Conservation (phyloP, 2,329 filamentous ascomycete genomes). For the Aspergillus tubingensis region DNA sequence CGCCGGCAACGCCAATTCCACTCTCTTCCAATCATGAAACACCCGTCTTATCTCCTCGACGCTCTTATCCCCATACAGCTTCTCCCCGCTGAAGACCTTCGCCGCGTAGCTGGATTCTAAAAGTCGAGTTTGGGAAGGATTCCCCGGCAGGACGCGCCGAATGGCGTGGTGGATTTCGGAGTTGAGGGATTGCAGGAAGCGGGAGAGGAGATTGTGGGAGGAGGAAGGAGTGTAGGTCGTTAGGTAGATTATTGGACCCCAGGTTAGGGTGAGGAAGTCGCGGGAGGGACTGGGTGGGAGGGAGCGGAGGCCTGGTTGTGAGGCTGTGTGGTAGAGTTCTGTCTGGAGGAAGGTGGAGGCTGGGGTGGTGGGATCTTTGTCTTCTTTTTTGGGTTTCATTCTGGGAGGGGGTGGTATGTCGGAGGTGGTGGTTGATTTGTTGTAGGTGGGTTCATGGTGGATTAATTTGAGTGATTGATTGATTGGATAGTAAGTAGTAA, state of each 20-base stretch:
- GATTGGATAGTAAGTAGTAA: neutral
- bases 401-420: neutral
- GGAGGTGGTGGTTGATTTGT: neutral
- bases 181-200: conserved; percentile 55
- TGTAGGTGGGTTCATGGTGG: neutral
- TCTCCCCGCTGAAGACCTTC: conserved; percentile 27
- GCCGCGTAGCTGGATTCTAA: conserved; percentile 29
- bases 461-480: neutral
- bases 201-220: conserved; percentile 54
- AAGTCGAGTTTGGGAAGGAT: conserved; percentile 20
- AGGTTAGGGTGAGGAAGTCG: conserved; percentile 32
- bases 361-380: neutral
- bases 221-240: conserved; percentile 31
- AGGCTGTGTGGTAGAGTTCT: conserved; percentile 30
- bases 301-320: conserved; percentile 28
- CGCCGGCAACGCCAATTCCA: conserved; percentile 24
- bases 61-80: conserved; percentile 17
- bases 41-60: conserved; percentile 24
- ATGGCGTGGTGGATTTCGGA: conserved; percentile 53
- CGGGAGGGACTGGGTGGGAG: conserved; percentile 29
- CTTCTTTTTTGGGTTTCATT: conserved; percentile 3
- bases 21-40: conserved; percentile 34
- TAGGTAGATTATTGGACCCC: conserved; percentile 33
- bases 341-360: conserved; percentile 29
- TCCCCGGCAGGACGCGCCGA: conserved; percentile 22